Conservation (phyloP, 2,329 filamentous ascomycete species). For the Trichoderma koningii region DNA sequence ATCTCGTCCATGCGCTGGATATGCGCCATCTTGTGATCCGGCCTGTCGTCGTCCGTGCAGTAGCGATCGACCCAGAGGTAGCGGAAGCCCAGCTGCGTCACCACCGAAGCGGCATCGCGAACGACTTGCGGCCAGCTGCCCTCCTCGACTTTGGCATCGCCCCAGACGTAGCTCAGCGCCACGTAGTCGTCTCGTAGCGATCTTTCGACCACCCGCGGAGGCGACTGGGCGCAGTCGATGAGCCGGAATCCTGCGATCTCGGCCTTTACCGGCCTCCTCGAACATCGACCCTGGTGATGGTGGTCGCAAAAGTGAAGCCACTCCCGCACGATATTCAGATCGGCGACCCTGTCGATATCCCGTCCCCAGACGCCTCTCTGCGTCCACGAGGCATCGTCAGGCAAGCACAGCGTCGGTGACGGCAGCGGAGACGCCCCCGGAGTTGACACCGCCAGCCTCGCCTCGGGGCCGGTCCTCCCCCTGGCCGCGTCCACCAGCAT, state of each 20-base stretch:
- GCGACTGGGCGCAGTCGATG: constrained; percentile 40
- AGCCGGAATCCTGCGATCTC: constrained; percentile 40
- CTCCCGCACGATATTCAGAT: constrained; percentile 38
- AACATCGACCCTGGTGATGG: constrained; percentile 40
- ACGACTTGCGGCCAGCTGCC: constrained; percentile 39
- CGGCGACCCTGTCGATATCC: constrained; percentile 36
- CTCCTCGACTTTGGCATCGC: constrained; percentile 32
- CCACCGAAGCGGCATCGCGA: constrained; percentile 38
- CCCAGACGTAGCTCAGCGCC: constrained; percentile 43
- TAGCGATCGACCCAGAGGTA: constrained; percentile 46
- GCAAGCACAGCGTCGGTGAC: background rate
- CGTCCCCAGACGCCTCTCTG: constrained; percentile 42
- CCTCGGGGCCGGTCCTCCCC: constrained; percentile 28
- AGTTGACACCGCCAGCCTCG: constrained; percentile 31
- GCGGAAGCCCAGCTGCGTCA: constrained; percentile 37
- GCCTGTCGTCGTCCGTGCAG: constrained; percentile 38
- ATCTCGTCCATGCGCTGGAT: constrained; percentile 44
- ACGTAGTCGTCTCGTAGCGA: constrained; percentile 38
- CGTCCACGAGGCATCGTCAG: constrained; percentile 32
- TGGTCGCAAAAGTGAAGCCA: constrained; percentile 42
- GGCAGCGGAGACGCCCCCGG: constrained; percentile 28
- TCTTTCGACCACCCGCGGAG: constrained; percentile 36
- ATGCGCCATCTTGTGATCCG: constrained; percentile 36
- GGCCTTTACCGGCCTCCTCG: constrained; percentile 32
- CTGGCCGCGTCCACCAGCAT: constrained; percentile 31